phyloP scores from a whole-genome alignment of 2,329 filamentous ascomycete genomes.

The Aspergillus chevalieri region DNA sequence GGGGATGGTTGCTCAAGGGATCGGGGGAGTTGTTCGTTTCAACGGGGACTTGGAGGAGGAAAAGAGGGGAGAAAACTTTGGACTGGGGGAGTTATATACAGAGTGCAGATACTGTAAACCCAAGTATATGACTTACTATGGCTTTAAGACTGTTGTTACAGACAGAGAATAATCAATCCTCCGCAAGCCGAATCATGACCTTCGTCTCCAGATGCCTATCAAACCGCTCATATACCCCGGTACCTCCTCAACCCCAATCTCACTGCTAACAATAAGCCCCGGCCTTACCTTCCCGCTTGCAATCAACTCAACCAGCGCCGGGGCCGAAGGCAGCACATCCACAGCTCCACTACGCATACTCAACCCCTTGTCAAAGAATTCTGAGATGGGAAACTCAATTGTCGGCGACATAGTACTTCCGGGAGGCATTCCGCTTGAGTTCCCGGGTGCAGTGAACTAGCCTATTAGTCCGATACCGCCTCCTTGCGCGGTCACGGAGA shows the following conservation, averaged over 20 bases:
- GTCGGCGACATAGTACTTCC: background rate
- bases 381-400: background rate
- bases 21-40: slow-evolving; percentile 6
- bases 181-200: background rate
- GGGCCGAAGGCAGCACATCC: background rate
- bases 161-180: too few species aligned
- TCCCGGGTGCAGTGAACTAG: too few species aligned
- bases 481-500: slow-evolving; percentile 7
- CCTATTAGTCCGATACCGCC: slow-evolving; percentile 15
- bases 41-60: background rate
- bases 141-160: too few species aligned
- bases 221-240: background rate
- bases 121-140: too few species aligned
- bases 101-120: background rate
- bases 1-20: slow-evolving; percentile 30
- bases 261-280: background rate
- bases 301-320: background rate
- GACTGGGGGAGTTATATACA: background rate
- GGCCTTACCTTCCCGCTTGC: background rate
- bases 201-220: background rate
- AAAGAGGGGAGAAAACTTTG: background rate
- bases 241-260: background rate
- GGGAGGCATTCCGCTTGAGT: background rate
- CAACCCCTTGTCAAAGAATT: background rate
- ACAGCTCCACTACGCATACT: background rate